A percentile compares a stretch with the other conserved stretches of the same genome.
These are phyloP conservation scores for Hermanozyma aechmeae DNA, from an alignment of 805 yeast genomes.

Conservation along the genomic window DNA sequence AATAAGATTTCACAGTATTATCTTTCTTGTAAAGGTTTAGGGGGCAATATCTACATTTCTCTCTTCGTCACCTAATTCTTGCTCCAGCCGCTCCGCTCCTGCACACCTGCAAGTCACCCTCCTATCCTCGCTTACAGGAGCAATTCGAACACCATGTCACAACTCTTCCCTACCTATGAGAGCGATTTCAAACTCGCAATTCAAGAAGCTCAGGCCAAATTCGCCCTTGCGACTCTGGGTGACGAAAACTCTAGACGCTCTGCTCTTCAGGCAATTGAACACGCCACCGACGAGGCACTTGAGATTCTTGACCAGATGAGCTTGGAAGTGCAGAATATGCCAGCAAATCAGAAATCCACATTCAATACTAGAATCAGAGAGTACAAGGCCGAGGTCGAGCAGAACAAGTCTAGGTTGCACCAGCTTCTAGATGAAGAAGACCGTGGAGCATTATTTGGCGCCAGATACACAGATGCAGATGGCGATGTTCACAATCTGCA, in stretches of 20 bases:
- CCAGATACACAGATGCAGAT: conserved; percentile 23
- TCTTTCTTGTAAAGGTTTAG: too few species aligned
- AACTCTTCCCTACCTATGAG: conserved; percentile 56
- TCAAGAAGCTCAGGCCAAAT: conserved; percentile 60
- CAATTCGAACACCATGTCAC: too few species aligned
- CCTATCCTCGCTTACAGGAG: too few species aligned
- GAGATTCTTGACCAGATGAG: conserved; percentile 82
- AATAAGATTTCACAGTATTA: too few species aligned
- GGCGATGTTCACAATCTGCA: conserved; percentile 37
- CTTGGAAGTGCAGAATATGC: conserved; percentile 74
- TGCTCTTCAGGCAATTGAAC: conserved; percentile 52
- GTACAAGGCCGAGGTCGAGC: conserved; percentile 51
- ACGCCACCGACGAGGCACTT: conserved; percentile 67
- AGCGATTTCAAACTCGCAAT: conserved; percentile 62
- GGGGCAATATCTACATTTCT: too few species aligned
- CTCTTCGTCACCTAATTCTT: too few species aligned
- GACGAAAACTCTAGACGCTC: too few species aligned
- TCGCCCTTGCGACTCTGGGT: too few species aligned
- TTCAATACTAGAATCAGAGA: conserved; percentile 72
- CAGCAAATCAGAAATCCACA: conserved; percentile 62
- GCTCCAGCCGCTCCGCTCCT: too few species aligned
- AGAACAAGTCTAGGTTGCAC: conserved; percentile 46
- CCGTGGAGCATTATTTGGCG: conserved; percentile 65
- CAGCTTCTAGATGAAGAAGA: conserved; percentile 61
- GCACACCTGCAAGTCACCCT: too few species aligned